Evolutionary conservation across 495 filamentous ascomycete genomes (phyloP).

Genomic region (Alectoria sarmentosa): DNA sequence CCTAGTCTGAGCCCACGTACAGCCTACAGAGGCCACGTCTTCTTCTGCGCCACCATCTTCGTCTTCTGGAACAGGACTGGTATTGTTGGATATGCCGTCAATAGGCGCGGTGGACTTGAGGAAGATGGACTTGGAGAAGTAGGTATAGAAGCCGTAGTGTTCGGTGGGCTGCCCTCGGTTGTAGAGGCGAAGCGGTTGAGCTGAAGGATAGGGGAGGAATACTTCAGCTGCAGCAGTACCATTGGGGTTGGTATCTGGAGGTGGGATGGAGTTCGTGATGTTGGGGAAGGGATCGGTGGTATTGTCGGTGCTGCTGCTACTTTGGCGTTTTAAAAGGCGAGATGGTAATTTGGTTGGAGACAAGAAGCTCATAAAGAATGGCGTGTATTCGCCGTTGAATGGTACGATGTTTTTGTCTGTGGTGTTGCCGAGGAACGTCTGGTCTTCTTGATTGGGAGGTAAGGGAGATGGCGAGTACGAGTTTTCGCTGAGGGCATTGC

Average conservation of each 20-base stretch:
- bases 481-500: conserved; percentile 25
- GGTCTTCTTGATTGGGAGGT: conserved; percentile 60
- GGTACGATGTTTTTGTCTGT: conserved; percentile 63
- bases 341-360: conserved; percentile 26
- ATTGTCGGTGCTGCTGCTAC: conserved; percentile 15
- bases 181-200: conserved; percentile 81
- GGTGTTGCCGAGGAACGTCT: conserved; percentile 73
- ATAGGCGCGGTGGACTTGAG: conserved; percentile 47
- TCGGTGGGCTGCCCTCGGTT: conserved; percentile 72
- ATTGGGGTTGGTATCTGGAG: conserved; percentile 53
- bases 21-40: conserved; percentile 54
- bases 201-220: conserved; percentile 56
- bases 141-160: conserved; percentile 91
- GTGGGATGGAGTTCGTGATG: conserved; percentile 48
- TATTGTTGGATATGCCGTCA: conserved; percentile 30
- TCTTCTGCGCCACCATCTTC: conserved; percentile 55
- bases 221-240: conserved; percentile 64
- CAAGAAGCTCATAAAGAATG: conserved; percentile 45
- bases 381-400: conserved; percentile 45
- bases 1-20: conserved; percentile 77
- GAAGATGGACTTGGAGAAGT: conserved; percentile 86
- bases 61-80: conserved; percentile 43
- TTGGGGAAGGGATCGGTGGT: conserved; percentile 37
- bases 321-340: conserved; percentile 8
- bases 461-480: conserved; percentile 52